phyloP scores from a whole-genome alignment of 2,329 filamentous ascomycete species.

The Talaromyces albobiverticillius region DNA sequence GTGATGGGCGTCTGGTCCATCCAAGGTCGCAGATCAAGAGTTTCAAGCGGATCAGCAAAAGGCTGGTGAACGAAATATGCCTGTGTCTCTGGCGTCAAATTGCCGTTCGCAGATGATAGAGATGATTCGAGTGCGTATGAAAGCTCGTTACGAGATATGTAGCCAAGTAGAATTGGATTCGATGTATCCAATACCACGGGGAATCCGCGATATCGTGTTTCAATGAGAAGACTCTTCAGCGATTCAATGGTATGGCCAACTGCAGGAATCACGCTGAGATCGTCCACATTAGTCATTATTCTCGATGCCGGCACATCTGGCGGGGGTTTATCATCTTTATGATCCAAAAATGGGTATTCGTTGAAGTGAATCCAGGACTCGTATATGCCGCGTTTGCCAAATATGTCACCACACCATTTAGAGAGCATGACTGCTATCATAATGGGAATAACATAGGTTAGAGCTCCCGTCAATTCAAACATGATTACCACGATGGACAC shows the following conservation, averaged over 20 bases:
- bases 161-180: conserved; percentile 79
- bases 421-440: conserved; percentile 99
- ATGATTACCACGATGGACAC: conserved; percentile 99
- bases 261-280: conserved; percentile 82
- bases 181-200: conserved; percentile 79
- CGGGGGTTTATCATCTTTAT: conserved; percentile 72
- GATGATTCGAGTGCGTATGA: conserved; percentile 68
- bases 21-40: conserved; percentile 89
- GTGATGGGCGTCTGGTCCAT: conserved; percentile 99
- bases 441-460: conserved; percentile 95
- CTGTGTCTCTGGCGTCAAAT: conserved; percentile 68
- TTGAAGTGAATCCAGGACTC: conserved; percentile 97
- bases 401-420: conserved; percentile 97
- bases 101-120: conserved; percentile 48
- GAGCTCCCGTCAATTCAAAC: conserved; percentile 94
- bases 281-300: conserved; percentile 90
- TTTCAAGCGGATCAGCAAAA: conserved; percentile 71
- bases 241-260: conserved; percentile 82
- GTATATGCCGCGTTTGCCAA: conserved; percentile 90
- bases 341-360: conserved; percentile 92
- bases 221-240: conserved; percentile 67
- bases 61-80: conserved; percentile 82
- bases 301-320: conserved; percentile 83
- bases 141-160: conserved; percentile 89
- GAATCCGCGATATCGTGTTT: conserved; percentile 82